Conservation (phyloP, 2,329 filamentous ascomycete species). For the Didymella sp. region DNA sequence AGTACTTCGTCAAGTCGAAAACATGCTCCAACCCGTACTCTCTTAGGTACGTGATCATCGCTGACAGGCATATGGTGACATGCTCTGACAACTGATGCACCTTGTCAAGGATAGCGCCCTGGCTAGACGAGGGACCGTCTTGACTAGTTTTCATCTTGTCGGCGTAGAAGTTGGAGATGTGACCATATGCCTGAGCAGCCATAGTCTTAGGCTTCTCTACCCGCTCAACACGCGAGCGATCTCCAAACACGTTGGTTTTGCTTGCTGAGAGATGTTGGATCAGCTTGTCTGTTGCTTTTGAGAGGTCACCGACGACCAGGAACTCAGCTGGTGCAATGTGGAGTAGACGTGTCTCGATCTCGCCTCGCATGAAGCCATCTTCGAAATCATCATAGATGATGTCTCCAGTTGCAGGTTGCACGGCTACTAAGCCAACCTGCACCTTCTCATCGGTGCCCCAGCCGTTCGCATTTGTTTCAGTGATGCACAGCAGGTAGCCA, state of each 20-base stretch:
- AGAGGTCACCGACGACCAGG: slow-evolving; percentile 87
- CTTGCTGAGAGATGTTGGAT: slow-evolving; percentile 88
- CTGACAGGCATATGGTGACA: slow-evolving; percentile 89
- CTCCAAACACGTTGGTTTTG: slow-evolving; percentile 88
- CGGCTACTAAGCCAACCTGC: slow-evolving; percentile 87
- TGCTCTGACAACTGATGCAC: slow-evolving; percentile 84
- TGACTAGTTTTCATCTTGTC: slow-evolving; percentile 71
- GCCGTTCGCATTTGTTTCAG: slow-evolving; percentile 79
- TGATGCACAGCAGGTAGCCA: slow-evolving; percentile 93
- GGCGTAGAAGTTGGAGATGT: slow-evolving; percentile 92
- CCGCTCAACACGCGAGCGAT: slow-evolving; percentile 84
- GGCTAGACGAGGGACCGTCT: slow-evolving; percentile 43
- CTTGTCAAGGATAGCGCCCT: slow-evolving; percentile 75
- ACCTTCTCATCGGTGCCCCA: slow-evolving; percentile 92
- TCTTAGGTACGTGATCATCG: slow-evolving; percentile 92
- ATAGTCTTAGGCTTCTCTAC: slow-evolving; percentile 78
- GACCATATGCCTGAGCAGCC: slow-evolving; percentile 82
- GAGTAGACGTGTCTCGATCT: slow-evolving; percentile 92
- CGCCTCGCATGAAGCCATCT: slow-evolving; percentile 95
- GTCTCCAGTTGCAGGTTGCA: slow-evolving; percentile 94
- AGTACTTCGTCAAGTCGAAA: slow-evolving; percentile 95
- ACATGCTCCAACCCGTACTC: slow-evolving; percentile 96
- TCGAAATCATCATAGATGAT: slow-evolving; percentile 96
- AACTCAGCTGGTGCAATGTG: slow-evolving; percentile 97
- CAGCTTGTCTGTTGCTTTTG: slow-evolving; percentile 90